Base-by-base conservation (phyloP, 208 protist genomes). In the Trichomonas vaginalis region DNA sequence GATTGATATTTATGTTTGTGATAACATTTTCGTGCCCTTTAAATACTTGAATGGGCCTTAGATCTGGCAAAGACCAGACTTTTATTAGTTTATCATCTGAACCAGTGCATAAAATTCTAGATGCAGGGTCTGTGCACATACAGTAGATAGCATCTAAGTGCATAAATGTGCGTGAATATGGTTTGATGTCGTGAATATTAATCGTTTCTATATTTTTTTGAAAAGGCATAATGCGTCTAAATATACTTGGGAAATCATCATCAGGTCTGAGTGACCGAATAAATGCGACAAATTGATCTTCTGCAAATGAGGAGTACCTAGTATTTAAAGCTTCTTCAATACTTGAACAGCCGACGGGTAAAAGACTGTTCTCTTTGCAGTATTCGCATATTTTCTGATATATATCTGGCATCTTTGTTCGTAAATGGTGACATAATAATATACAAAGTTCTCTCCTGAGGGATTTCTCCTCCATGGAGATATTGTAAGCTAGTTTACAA, bases 181-280 rank as follows among this genome's bases (percentile, higher is more conserved):
- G 27, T 35, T 92, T 92, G 35, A 92, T 39, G 1, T 23, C 45
- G 17, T 39, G 15, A 39, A 92, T 48, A 14, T 42, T 42, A 51
- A 92, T 35, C 17, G 45, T 39, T 51, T 42, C 40, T 39, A 51
- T 32, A 39, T 35, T 17, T 39, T 23, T 56, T 39, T 27, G 40
- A 92, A 92, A 92, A 37, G 86, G 86, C 17, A 3, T 48, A 17
- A 92, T 92, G 35, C 86, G 39, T 39, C 86, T 42, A 32, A 92
- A 92, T 51, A 92, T 92, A 39, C 40, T 48, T 47, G 86, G 86
- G 37, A 45, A 92, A 92, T 92, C 86, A 92, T 92, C 86, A 27
- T 51, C 45, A 35, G 86, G 86, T 14, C 23, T 12, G n/a, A 92
- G 86, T 17, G 86, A 92, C 45, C 51, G 40, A 92, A 92, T 51